Evolutionary conservation across 164 flowering plant genomes (phyloP), one percentile per base, ranked within the genome.

Genomic region (Hamamelis virginiana): DNA sequence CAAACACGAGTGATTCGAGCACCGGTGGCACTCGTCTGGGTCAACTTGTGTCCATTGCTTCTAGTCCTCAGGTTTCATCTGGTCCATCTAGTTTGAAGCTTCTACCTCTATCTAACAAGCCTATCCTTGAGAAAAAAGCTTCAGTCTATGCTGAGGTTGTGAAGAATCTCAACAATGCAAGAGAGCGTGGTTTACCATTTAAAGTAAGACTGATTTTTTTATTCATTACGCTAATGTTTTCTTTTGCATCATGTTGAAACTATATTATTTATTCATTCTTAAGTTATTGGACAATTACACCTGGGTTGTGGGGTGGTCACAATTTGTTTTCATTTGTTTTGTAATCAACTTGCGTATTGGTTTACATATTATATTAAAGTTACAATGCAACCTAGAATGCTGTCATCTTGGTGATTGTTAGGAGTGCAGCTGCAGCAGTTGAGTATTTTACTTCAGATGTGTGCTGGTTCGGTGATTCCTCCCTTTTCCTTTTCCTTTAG

Each of bases 91-190:
- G 84, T 55, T 81, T 80, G 86, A 93, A 85, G 68, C 72, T 81
- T 72, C 70, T 82, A 47, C 78, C 86, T 74, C 62, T 80, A 43
- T 80, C 81, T 66, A 78, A 80, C 76, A 82, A 86, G 80, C 81
- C 92, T 18, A 69, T 87, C 25, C 69, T 83, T 46, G 97, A 95
- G 74, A 90, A 79, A 68, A 95, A 95, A 72, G 93, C 94, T 74
- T 78, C 84, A 1, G 85, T 76, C 9, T 92, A 92, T 81, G 89
- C 81, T 65, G 97, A 85, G 33, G 91, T 82, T 67, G 94, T 90
- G 77, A 92, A 80, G 80, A 85, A 77, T 76, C 82, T 92, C 12
- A 95, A 92, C 69, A 80, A 76, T 73, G 89, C 96, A 65, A 83
- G 97, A 74, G 89, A 90, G 72, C 83, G 80, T 65, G 97, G 95